Evolutionary conservation across 2,329 filamentous ascomycete genomes (phyloP), one percentile per base, ranked within the genome.

Genomic region (Mycosphaerelloides madeirae): DNA sequence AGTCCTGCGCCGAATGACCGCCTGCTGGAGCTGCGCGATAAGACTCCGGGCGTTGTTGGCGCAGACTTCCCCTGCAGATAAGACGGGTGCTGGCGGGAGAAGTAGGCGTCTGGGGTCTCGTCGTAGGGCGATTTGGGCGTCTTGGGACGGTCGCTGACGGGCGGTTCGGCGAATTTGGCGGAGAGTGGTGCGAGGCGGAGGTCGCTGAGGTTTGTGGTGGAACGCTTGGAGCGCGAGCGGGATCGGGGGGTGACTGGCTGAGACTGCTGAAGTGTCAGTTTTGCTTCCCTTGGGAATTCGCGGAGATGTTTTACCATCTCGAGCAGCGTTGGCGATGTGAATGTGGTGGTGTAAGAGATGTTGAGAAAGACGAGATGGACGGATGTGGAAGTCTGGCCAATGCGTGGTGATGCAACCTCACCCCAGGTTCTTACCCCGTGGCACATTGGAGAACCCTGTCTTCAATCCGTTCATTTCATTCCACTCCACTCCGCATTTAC

Each of bases 241-340:
- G 58, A 58, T 25, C 56, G 57, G 15, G 58, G 50, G 13, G 52
- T 56, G 38, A 29, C 52, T 32, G 41, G 48, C 31, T 47, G 41
- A 13, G 49, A 49, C 38, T 41, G 18, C n/a, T 20, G 16, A 25
- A 9, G 22, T 25, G 9, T 25, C 22, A 25, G 22, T 25, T 25
- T 25, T 5, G 22, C 22, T 25, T 9, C 5, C 9, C 5, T 25
- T 25, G 5, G 5, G 9, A 5, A 25, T 35, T 75, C 67, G 1
- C 83, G 79, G 2, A 96, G 72, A 6, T 76, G 67, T 43, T 74
- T 69, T 3, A 95, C 80, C 0, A 97, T 74, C 0, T 61, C 49
- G 2, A 86, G 72, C 65, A 93, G 95, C 7, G 81, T 79, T 0
- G 73, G 61, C 0, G 82, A 85, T 65, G 97, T 87, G 63, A 98